These are phyloP conservation scores for Boletus rubropictus DNA, from an alignment of 768 basidiomycete genomes.

Conservation along the genomic window DNA sequence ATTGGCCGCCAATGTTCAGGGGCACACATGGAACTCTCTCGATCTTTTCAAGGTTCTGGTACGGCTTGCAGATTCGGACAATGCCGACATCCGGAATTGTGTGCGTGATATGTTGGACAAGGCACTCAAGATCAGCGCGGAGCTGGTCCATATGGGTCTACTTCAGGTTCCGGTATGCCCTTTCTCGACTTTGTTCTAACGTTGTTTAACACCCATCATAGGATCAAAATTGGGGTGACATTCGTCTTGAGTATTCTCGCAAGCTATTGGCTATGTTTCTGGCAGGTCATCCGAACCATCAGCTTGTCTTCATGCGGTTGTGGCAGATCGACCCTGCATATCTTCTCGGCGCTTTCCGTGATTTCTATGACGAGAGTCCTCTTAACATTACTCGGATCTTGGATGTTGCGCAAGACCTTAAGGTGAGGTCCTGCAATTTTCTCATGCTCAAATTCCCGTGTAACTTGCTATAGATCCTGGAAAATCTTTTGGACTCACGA, in stretches of 20 bases:
- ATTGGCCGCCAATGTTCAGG: constrained; percentile 84
- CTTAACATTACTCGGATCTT: constrained; percentile 91
- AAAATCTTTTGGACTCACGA: constrained; percentile 83
- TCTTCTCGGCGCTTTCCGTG: constrained; percentile 81
- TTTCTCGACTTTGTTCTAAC: background rate
- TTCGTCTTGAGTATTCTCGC: constrained; percentile 81
- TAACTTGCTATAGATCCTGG: constrained; percentile 60
- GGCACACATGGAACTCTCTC: constrained; percentile 90
- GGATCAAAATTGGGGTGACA: constrained; percentile 84
- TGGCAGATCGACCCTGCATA: constrained; percentile 88
- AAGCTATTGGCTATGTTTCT: constrained; percentile 87
- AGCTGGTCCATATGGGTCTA: constrained; percentile 89
- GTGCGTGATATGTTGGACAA: constrained; percentile 92
- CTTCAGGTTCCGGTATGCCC: constrained; percentile 80
- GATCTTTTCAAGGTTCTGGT: constrained; percentile 87
- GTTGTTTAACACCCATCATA: constrained; percentile 17
- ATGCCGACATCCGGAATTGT: constrained; percentile 60
- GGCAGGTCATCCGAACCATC: constrained; percentile 88
- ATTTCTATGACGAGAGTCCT: constrained; percentile 88
- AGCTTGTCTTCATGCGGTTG: constrained; percentile 94
- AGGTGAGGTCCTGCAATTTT: constrained; percentile 44
- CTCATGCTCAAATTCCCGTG: background rate
- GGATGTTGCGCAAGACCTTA: constrained; percentile 92
- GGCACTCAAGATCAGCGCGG: constrained; percentile 88
- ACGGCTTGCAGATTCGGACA: constrained; percentile 68